Evolutionary conservation across 176 grass and related monocot species (phyloP).

Genomic region (Pontederia crassipes): DNA sequence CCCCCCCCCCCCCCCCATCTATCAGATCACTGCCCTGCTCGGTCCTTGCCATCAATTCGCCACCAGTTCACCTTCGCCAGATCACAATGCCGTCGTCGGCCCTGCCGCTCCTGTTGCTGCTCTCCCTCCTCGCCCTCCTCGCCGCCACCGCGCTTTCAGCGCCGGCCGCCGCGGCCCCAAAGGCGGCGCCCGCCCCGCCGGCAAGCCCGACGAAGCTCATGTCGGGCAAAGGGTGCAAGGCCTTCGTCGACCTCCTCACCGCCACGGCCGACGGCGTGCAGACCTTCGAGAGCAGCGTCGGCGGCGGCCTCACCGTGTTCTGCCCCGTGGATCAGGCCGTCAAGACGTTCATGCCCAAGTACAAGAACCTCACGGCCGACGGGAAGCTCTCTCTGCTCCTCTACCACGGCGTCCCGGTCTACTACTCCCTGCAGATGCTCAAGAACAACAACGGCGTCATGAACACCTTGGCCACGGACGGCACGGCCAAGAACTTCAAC

Average conservation of each 20-base stretch:
- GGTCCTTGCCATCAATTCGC: no score
- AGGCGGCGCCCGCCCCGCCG: slow-evolving; percentile 32
- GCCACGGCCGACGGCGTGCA: slow-evolving; percentile 28
- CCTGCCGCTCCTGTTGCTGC: no score
- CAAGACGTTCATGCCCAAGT: not conserved
- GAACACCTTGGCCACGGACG: slow-evolving; percentile 1
- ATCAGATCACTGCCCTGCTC: no score
- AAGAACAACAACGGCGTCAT: slow-evolving; percentile 2
- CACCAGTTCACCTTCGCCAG: no score
- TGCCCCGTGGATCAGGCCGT: not conserved
- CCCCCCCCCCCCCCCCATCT: no score
- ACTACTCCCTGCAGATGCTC: not conserved
- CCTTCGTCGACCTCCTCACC: slow-evolving; percentile 51
- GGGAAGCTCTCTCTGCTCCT: slow-evolving; percentile 2
- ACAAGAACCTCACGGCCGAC: slow-evolving; percentile 6
- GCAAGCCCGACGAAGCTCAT: slow-evolving; percentile 57
- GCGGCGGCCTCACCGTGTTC: slow-evolving; percentile 39
- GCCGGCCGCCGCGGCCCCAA: not conserved
- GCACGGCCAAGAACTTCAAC: slow-evolving; percentile 52
- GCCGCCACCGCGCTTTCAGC: no score
- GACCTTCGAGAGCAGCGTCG: slow-evolving; percentile 41
- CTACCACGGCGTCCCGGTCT: slow-evolving; percentile 8
- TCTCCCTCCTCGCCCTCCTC: no score
- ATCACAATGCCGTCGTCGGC: no score
- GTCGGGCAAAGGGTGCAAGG: slow-evolving; percentile 61